phyloP scores from a whole-genome alignment of 257 asterid species.

The Dorcoceras hygrometricum region DNA sequence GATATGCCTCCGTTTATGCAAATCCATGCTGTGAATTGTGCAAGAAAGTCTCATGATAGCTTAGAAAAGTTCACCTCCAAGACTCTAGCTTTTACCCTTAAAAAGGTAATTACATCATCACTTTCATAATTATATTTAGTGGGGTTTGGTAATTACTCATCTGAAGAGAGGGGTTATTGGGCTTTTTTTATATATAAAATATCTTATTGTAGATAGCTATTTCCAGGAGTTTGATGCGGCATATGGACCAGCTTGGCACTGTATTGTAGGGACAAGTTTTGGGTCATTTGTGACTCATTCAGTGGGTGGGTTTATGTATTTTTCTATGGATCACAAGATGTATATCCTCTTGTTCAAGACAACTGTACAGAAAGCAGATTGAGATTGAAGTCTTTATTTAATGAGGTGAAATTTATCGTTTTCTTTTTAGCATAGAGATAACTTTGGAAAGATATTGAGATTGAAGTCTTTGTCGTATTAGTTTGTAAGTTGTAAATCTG shows the following conservation, averaged over 20 bases:
- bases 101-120: constrained; percentile 49
- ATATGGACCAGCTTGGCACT: constrained; percentile 8
- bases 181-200: too few relatives aligned
- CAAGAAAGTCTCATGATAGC: constrained; percentile 86
- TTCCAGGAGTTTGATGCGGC: constrained; percentile 12
- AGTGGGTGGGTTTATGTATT: constrained; percentile 10
- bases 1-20: constrained; percentile 99
- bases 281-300: constrained; percentile 15
- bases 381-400: not conserved
- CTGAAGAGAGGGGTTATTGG: not conserved
- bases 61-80: constrained; percentile 92
- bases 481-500: not conserved
- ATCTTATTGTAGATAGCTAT: constrained; percentile 27
- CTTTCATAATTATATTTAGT: not conserved
- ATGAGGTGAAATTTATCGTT: not conserved
- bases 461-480: not conserved
- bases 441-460: not conserved
- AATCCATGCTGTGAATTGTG: constrained; percentile 88
- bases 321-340: constrained; percentile 9
- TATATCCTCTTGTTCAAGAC: constrained; percentile 11
- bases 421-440: not conserved
- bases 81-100: constrained; percentile 80
- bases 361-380: not conserved
- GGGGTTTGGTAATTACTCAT: not conserved
- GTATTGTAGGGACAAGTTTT: constrained; percentile 3